These are phyloP conservation scores for Toxicodendron radicans DNA, from an alignment of 345 rosid species.

Conservation along the genomic window DNA sequence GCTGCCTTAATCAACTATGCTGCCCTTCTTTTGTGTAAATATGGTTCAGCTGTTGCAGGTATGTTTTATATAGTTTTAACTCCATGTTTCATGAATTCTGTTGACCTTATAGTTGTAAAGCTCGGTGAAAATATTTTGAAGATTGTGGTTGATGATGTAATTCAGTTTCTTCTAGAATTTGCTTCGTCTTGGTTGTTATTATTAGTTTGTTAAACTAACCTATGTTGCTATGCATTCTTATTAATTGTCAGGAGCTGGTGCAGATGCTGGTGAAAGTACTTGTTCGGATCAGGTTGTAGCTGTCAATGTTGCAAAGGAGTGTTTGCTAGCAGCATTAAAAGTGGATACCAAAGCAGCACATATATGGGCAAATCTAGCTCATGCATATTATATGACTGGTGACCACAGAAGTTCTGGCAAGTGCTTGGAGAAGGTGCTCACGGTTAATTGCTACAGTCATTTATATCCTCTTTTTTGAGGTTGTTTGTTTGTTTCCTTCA, in stretches of 20 bases:
- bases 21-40: slow-evolving; percentile 74
- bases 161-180: slow-evolving; percentile 8
- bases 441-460: slow-evolving; percentile 46
- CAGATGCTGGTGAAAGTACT: slow-evolving; percentile 66
- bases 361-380: slow-evolving; percentile 77
- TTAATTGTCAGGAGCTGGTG: slow-evolving; percentile 74
- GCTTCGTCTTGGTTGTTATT: background rate
- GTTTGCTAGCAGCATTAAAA: slow-evolving; percentile 69
- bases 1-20: slow-evolving; percentile 86
- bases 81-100: slow-evolving; percentile 11
- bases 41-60: slow-evolving; percentile 84
- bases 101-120: slow-evolving; percentile 17
- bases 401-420: slow-evolving; percentile 87
- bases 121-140: background rate
- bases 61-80: slow-evolving; percentile 26
- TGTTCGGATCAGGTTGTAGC: slow-evolving; percentile 54
- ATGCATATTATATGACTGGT: slow-evolving; percentile 68
- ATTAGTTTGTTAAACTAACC: slow-evolving; percentile 15
- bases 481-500: slow-evolving; percentile 50
- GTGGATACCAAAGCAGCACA: slow-evolving; percentile 88
- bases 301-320: slow-evolving; percentile 78
- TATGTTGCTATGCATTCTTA: background rate
- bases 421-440: slow-evolving; percentile 99
- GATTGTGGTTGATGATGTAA: slow-evolving; percentile 6
- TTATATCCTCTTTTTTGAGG: slow-evolving; percentile 53